phyloP scores from a whole-genome alignment of 257 asterid species.

The Henckelia pumila region DNA sequence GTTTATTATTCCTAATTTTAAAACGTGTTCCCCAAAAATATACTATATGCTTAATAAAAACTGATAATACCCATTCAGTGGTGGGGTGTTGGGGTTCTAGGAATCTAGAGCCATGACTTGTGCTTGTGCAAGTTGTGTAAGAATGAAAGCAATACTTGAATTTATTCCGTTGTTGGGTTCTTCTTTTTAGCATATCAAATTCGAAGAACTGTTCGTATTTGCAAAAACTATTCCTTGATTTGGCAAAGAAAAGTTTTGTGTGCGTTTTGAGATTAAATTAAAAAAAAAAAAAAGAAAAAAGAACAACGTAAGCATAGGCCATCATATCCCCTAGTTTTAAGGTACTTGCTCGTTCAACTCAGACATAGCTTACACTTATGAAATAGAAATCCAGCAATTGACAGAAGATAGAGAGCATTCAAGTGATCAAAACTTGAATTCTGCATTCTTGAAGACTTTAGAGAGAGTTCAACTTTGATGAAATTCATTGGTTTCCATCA shows the following conservation, averaged over 20 bases:
- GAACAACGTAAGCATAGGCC: not conserved
- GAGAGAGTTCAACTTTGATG: constrained; percentile 21
- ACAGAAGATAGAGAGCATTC: constrained; percentile 88
- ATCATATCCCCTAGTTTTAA: not conserved
- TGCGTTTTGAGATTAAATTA: not conserved
- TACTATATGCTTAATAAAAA: no score
- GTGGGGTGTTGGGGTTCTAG: not conserved
- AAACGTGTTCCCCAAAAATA: no score
- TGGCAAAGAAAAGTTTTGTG: not conserved
- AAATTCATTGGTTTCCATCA: constrained; percentile 15
- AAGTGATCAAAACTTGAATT: constrained; percentile 21
- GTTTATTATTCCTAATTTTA: no score
- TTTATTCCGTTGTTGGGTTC: no score
- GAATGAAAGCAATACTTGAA: no score
- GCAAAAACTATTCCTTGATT: not conserved
- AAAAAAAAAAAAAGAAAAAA: no score
- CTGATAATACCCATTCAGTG: not conserved
- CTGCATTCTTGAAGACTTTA: constrained; percentile 23
- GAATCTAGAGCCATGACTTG: not conserved
- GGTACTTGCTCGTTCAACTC: constrained; percentile 9
- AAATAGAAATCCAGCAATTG: constrained; percentile 40
- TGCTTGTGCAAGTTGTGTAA: no score
- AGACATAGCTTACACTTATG: no score
- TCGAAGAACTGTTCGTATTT: no score
- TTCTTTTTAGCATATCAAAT: no score